Evolutionary conservation across 371 early-diverging fungal species (phyloP).

Genomic region (Mortierella sp.): DNA sequence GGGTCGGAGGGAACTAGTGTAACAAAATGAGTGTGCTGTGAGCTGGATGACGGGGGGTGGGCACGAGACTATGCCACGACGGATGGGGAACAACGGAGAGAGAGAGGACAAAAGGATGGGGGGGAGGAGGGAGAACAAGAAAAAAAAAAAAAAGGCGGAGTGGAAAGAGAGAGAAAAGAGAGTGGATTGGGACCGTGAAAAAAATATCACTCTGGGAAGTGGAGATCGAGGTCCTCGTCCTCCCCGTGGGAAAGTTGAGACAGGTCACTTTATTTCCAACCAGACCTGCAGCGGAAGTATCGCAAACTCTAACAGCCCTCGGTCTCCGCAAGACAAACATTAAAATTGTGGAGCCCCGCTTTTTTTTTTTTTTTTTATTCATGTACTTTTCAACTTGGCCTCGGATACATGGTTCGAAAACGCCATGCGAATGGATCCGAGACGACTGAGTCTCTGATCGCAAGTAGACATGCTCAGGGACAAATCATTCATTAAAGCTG

Average conservation of each 20-base stretch:
- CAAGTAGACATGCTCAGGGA: too few relatives aligned
- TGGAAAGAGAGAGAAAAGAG: constrained; percentile 5
- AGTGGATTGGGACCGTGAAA: not conserved
- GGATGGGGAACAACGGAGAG: not conserved
- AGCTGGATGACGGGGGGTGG: not conserved
- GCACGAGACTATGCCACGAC: too few relatives aligned
- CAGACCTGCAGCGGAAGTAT: not conserved
- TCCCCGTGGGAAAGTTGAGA: constrained; percentile 18
- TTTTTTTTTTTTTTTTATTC: not conserved
- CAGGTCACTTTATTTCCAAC: not conserved
- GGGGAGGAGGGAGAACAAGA: constrained; percentile 5
- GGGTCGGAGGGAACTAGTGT: not conserved
- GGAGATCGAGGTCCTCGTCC: too few relatives aligned
- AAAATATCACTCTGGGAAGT: too few relatives aligned
- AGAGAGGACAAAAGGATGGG: not conserved
- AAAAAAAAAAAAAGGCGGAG: constrained; percentile 11
- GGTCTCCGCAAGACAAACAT: too few relatives aligned
- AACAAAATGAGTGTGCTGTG: constrained; percentile 3
- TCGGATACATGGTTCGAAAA: constrained; percentile 1
- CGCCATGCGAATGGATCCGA: constrained; percentile 14
- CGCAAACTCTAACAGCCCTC: not conserved
- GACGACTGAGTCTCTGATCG: not conserved
- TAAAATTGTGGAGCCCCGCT: too few relatives aligned
- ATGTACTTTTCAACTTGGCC: not conserved
- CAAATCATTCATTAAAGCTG: too few relatives aligned